Base-by-base conservation (phyloP, 495 filamentous ascomycete genomes). In the Diplogelasinospora grovesii region DNA sequence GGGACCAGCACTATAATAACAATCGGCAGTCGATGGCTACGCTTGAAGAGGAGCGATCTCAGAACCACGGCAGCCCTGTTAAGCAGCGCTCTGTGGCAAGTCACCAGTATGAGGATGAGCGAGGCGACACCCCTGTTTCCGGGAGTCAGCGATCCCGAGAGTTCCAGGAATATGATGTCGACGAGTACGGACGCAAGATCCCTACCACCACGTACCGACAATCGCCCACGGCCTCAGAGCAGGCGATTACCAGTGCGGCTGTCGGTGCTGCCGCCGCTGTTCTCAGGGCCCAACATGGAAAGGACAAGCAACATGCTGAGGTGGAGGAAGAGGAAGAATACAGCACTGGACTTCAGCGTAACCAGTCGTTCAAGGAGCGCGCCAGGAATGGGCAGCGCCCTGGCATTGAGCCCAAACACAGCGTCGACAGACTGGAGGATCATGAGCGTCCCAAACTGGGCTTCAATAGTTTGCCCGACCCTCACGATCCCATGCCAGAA, bases 351-450 rank as follows among this genome's bases (percentile, higher is more conserved):
- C 58, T 70, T 9, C 48, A 55, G 23, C 61, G 67, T 46, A 69
- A 71, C 44, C 61, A 59, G 37, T 78, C 74, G 8, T 78, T 78
- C 58, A 76, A 75, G 46, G 71, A 78, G 43, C 70, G 73, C 35
- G 66, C 71, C 3, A 57, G 65, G 49, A 65, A 70, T 30, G 66
- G 63, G 0, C 60, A 60, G 22, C 57, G 59, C 31, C 67, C 70
- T n/a, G 71, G 74, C 15, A 70, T 72, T 18, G 87, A 85, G 8
- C 83, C 85, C n/a, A 77, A 76, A n/a, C 83, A 85, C 44, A 89
- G 85, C 52, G 66, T 86, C 23, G 77, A 85, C 29, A 70, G 76
- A 31, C 79, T 83, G 15, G 45, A 33, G 21, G 74, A 80, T 14
- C 72, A 82, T 14, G 61, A 78, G 9, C 62, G 70, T 1, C 67